phyloP scores from a whole-genome alignment of 179 eudicot genomes.

The Vitellaria paradoxa region DNA sequence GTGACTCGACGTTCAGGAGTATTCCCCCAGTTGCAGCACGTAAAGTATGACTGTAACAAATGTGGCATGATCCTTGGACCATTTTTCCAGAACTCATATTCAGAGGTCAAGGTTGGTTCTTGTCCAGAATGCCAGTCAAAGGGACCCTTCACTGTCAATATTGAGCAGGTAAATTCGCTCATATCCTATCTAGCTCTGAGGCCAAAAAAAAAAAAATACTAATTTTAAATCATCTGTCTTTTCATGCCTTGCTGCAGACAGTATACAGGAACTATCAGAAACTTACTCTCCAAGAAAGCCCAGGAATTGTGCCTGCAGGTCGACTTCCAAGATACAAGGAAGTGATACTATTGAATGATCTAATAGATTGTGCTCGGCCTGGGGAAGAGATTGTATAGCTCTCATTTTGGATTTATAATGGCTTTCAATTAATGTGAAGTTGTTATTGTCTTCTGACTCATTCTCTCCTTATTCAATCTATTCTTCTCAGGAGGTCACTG shows the following conservation, averaged over 20 bases:
- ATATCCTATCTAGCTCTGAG: background rate
- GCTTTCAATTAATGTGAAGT: background rate
- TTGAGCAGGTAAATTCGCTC: constrained; percentile 66
- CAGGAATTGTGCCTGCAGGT: constrained; percentile 96
- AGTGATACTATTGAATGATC: constrained; percentile 90
- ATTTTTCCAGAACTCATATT: constrained; percentile 87
- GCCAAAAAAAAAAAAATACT: too few relatives aligned
- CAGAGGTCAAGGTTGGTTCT: constrained; percentile 96
- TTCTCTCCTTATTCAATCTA: constrained; percentile 7
- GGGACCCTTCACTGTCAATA: constrained; percentile 91
- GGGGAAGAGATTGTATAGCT: constrained; percentile 90
- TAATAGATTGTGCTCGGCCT: constrained; percentile 95
- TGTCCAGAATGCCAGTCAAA: constrained; percentile 98
- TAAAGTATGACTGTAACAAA: constrained; percentile 93
- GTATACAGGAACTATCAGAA: constrained; percentile 93
- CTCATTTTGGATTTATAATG: background rate
- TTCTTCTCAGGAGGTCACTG: constrained; percentile 81
- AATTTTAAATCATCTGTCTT: too few relatives aligned
- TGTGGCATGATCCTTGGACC: constrained; percentile 90
- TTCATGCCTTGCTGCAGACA: constrained; percentile 48
- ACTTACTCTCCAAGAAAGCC: constrained; percentile 96
- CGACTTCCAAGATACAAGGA: constrained; percentile 97
- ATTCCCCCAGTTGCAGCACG: constrained; percentile 94
- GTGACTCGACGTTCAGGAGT: constrained; percentile 96
- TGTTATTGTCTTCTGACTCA: background rate